phyloP scores from a whole-genome alignment of 2,329 filamentous ascomycete genomes.

The Aotearoamyces nothofagi region DNA sequence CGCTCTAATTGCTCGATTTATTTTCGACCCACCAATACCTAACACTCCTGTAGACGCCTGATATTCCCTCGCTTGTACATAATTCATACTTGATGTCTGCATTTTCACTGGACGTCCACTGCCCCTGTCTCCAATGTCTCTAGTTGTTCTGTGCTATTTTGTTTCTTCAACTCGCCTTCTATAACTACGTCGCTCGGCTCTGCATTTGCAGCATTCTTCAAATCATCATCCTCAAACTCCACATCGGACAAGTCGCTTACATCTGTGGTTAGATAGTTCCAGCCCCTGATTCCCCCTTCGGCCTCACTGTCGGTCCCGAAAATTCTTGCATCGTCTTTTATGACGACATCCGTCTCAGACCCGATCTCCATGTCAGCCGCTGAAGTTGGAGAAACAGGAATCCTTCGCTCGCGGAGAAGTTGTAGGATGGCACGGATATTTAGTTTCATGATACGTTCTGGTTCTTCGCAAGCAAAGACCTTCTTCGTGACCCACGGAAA shows the following conservation, averaged over 20 bases:
- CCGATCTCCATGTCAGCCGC: constrained; percentile 21
- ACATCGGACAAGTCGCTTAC: constrained; percentile 7
- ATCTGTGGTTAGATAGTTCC: constrained; percentile 16
- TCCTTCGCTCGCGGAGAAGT: constrained; percentile 32
- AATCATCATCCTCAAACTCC: constrained; percentile 4
- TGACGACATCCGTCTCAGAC: constrained; percentile 4
- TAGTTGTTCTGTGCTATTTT: too few species aligned
- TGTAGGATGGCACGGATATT: constrained; percentile 45
- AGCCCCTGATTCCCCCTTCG: constrained; percentile 12
- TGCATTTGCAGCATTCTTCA: neutral
- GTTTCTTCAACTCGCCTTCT: constrained; percentile 1
- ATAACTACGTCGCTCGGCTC: constrained; percentile 2
- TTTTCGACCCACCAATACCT: too few species aligned
- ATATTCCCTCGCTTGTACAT: too few species aligned
- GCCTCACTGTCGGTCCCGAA: constrained; percentile 9
- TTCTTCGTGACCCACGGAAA: constrained; percentile 57
- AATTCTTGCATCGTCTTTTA: constrained; percentile 12
- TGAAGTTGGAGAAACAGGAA: constrained; percentile 34
- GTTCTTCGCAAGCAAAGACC: constrained; percentile 40
- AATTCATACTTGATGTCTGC: too few species aligned
- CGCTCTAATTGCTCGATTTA: too few species aligned
- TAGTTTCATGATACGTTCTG: constrained; percentile 40
- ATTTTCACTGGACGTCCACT: too few species aligned
- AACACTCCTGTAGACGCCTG: too few species aligned
- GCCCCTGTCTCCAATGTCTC: too few species aligned